Evolutionary conservation across 192 early-diverging fungal species (phyloP).

Genomic region (Physocladia obscura): DNA sequence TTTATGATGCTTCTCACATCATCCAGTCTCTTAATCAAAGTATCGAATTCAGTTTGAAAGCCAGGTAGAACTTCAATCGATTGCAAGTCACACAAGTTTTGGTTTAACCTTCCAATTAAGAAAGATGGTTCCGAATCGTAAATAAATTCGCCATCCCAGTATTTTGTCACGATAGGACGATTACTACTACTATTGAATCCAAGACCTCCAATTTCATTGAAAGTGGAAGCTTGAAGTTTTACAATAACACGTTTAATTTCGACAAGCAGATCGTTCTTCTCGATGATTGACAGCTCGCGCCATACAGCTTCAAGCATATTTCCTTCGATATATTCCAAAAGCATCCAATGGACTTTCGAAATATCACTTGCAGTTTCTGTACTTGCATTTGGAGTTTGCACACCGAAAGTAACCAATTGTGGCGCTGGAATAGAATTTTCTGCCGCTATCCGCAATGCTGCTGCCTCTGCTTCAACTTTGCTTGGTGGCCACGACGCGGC

Average conservation of each 20-base stretch:
- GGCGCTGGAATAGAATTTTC: background rate
- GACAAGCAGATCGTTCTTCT: background rate
- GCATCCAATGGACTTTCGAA: slow-evolving; percentile 22
- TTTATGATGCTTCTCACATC: no score
- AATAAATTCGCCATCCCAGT: background rate
- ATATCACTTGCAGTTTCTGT: background rate
- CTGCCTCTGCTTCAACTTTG: slow-evolving; percentile 15
- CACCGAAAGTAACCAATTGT: background rate
- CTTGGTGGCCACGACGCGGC: slow-evolving; percentile 13
- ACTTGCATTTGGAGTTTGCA: no score
- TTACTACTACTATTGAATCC: background rate
- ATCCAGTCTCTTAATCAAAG: background rate
- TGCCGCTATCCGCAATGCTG: background rate
- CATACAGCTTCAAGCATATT: slow-evolving; percentile 28
- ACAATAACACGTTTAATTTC: background rate
- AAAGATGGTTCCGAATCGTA: background rate
- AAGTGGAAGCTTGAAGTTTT: background rate
- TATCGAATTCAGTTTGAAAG: background rate
- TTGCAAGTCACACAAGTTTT: background rate
- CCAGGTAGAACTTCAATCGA: background rate
- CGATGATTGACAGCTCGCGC: background rate
- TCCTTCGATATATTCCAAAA: slow-evolving; percentile 13
- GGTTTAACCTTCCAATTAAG: background rate
- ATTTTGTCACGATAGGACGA: background rate
- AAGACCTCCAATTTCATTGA: slow-evolving; percentile 4